Evolutionary conservation across 1,284 basidiomycete species (phyloP), one percentile per base, ranked within the genome.

Genomic region (Marasmius oreades): DNA sequence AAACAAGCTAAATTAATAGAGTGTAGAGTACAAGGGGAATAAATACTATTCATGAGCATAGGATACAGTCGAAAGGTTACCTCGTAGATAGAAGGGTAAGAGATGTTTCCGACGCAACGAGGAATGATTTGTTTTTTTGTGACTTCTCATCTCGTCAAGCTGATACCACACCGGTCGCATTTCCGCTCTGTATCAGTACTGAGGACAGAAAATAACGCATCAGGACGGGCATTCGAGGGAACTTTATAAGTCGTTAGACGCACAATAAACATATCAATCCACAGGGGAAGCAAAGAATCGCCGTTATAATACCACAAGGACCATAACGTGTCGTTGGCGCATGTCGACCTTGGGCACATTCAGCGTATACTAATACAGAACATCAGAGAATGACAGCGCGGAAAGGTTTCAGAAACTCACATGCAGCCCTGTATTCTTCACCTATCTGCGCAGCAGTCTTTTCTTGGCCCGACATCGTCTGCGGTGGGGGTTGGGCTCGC

Each of bases 241-340:
- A 12, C n/a, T 4, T 31, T 10, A 31, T 10, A 26, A 33, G 36
- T 22, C 18, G 39, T 26, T 22, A 8, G 23, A 65, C 67, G 61
- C 43, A 69, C 65, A 63, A 69, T 51, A 72, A 59, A 61, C 67
- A 69, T 42, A 69, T 59, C 45, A 73, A 57, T 12, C 73, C 70
- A 42, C 71, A 63, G 2, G 71, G 71, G 60, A 73, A 72, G 34
- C 66, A 60, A 4, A 72, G 63, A 24, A 74, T 63, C 3, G 71
- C 71, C 10, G 68, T 67, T 36, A 74, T 69, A 45, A 74, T 72
- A 28, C 73, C 73, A 54, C 68, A 71, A 3, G 67, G 37, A 12
- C 72, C 72, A 57, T 66, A 74, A 10, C 62, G 67, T 23, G 63
- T 70, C 28, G 62, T 64, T 14, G 60, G 58, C 12, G 63, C 61